Percentiles rank a stretch among this genome's conserved stretches.
Conservation (phyloP, 768 basidiomycete genomes). For the Mrakia hoshinonis region DNA sequence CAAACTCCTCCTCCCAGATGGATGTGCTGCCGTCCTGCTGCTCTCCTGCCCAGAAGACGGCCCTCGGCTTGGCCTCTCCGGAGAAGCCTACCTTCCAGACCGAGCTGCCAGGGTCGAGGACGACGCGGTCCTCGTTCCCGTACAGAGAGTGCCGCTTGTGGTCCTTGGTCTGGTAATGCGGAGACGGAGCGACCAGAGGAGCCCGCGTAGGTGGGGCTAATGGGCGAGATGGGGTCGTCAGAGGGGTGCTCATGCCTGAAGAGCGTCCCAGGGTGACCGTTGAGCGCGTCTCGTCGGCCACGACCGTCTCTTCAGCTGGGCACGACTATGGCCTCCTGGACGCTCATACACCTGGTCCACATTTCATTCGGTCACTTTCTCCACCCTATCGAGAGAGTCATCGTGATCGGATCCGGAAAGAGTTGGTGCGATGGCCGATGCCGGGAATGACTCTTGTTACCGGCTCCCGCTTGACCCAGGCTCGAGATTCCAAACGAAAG, state of each 20-base stretch:
- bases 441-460: too few species aligned
- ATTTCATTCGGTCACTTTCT: too few species aligned
- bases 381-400: too few species aligned
- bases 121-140: slow-evolving; percentile 88
- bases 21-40: slow-evolving; percentile 12
- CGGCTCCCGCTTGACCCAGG: too few species aligned
- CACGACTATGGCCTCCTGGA: too few species aligned
- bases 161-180: slow-evolving; percentile 32
- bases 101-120: slow-evolving; percentile 87
- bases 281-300: too few species aligned
- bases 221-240: not conserved
- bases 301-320: too few species aligned
- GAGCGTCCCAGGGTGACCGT: not conserved
- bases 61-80: slow-evolving; percentile 82
- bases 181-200: not conserved
- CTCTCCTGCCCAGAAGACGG: slow-evolving; percentile 56
- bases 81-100: slow-evolving; percentile 98
- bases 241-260: not conserved
- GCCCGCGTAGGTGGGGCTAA: not conserved
- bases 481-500: too few species aligned
- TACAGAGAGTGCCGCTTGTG: slow-evolving; percentile 72
- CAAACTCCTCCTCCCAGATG: slow-evolving; percentile 27
- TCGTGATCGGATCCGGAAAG: too few species aligned
- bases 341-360: too few species aligned
- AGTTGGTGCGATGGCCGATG: too few species aligned